Conservation (phyloP, 768 basidiomycete genomes). For the Amanita brunnescens region DNA sequence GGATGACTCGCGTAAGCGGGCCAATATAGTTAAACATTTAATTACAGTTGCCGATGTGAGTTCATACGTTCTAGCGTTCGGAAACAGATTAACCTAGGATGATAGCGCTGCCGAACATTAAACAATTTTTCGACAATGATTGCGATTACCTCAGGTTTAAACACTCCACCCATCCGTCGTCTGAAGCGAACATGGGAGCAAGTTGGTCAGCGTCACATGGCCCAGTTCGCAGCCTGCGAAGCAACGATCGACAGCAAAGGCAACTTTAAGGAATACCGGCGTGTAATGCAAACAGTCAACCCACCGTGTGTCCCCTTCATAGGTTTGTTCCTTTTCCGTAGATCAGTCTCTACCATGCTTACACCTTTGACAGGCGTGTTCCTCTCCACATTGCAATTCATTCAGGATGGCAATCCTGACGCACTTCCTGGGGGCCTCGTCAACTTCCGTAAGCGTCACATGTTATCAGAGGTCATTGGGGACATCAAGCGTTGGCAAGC, state of each 20-base stretch:
- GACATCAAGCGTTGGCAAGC: constrained; percentile 97
- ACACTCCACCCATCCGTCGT: constrained; percentile 87
- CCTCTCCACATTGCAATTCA: constrained; percentile 93
- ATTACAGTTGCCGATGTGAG: constrained; percentile 87
- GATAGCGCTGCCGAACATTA: constrained; percentile 75
- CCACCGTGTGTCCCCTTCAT: constrained; percentile 97
- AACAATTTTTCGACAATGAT: constrained; percentile 98
- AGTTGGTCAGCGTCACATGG: constrained; percentile 66
- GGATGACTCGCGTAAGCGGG: constrained; percentile 80
- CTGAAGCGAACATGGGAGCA: constrained; percentile 93
- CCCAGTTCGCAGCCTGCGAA: constrained; percentile 72
- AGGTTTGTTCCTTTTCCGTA: constrained; percentile 39
- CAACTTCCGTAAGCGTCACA: constrained; percentile 94
- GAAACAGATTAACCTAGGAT: background rate
- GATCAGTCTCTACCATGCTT: constrained; percentile 5
- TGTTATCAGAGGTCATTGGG: constrained; percentile 92
- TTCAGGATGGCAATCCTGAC: constrained; percentile 94
- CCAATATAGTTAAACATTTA: constrained; percentile 77
- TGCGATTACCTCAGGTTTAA: constrained; percentile 89
- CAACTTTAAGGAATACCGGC: constrained; percentile 90
- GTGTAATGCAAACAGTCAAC: constrained; percentile 69
- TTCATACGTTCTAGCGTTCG: constrained; percentile 11
- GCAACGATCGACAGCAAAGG: constrained; percentile 88
- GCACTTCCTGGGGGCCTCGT: constrained; percentile 68
- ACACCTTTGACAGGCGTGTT: constrained; percentile 56